Evolutionary conservation across 2,329 filamentous ascomycete genomes (phyloP).

Genomic region (Alternaria ethzedia): DNA sequence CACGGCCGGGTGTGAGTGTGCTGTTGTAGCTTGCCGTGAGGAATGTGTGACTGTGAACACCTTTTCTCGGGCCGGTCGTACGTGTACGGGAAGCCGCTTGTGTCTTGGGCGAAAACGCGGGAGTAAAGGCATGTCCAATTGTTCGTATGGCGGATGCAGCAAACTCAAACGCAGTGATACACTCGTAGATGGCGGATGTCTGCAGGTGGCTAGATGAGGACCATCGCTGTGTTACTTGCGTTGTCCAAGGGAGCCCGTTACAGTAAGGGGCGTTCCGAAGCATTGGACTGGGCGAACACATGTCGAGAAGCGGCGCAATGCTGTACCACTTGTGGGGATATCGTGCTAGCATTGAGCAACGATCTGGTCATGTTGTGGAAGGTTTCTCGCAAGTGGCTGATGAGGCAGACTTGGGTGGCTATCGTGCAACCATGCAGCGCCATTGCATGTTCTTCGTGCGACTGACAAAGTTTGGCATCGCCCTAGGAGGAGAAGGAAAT

Average conservation of each 20-base stretch:
- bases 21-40: constrained; percentile 4
- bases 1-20: constrained; percentile 1
- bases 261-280: constrained; percentile 16
- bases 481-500: constrained; percentile 13
- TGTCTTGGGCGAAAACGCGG: neutral
- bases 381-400: constrained; percentile 22
- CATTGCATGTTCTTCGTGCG: constrained; percentile 16
- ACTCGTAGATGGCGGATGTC: neutral
- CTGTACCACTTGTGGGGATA: constrained; percentile 36
- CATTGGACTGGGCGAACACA: constrained; percentile 20
- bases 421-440: constrained; percentile 14
- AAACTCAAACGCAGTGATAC: constrained; percentile 20
- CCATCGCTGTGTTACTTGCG: constrained; percentile 7
- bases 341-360: constrained; percentile 22
- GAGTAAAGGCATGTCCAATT: neutral
- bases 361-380: constrained; percentile 25
- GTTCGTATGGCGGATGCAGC: constrained; percentile 14
- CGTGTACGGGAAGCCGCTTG: constrained; percentile 15
- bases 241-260: constrained; percentile 6
- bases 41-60: neutral
- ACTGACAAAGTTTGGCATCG: constrained; percentile 11
- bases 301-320: constrained; percentile 32
- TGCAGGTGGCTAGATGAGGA: constrained; percentile 15
- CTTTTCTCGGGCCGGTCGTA: constrained; percentile 11
- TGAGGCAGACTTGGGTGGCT: constrained; percentile 10